Percentiles rank a stretch among this genome's conserved stretches.
Conservation (phyloP, 176 grass and related monocot species). For the Rhynchospora pubera region DNA sequence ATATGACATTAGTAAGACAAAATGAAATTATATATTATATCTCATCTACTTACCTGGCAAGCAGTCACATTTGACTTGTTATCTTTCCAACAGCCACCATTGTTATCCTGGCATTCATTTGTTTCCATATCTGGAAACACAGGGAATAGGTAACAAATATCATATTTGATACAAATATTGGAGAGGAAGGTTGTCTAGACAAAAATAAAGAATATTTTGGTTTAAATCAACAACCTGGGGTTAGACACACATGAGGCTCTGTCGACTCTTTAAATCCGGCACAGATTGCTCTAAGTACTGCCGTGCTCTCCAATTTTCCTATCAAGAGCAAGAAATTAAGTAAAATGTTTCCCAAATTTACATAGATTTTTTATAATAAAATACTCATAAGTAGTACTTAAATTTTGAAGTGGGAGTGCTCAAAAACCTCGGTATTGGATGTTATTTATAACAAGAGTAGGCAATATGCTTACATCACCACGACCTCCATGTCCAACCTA, state of each 20-base stretch:
- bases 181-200: neutral
- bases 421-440: constrained; percentile 80
- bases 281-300: constrained; percentile 80
- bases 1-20: neutral
- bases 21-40: neutral
- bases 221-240: constrained; percentile 34
- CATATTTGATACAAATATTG: neutral
- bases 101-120: constrained; percentile 53
- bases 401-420: neutral
- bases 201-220: neutral
- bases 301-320: constrained; percentile 67
- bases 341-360: neutral
- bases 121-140: constrained; percentile 53
- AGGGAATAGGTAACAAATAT: neutral
- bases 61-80: constrained; percentile 52
- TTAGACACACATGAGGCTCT: constrained; percentile 75
- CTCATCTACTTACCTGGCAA: constrained; percentile 45
- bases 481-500: constrained; percentile 56
- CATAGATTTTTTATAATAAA: constrained; percentile 1
- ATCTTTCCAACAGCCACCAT: constrained; percentile 76
- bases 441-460: constrained; percentile 84
- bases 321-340: neutral
- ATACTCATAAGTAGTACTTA: neutral
- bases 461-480: constrained; percentile 87
- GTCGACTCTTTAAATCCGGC: constrained; percentile 79